These are phyloP conservation scores for Plasmodium vinckei DNA, from an alignment of 169 alveolate species.

Conservation along the genomic window DNA sequence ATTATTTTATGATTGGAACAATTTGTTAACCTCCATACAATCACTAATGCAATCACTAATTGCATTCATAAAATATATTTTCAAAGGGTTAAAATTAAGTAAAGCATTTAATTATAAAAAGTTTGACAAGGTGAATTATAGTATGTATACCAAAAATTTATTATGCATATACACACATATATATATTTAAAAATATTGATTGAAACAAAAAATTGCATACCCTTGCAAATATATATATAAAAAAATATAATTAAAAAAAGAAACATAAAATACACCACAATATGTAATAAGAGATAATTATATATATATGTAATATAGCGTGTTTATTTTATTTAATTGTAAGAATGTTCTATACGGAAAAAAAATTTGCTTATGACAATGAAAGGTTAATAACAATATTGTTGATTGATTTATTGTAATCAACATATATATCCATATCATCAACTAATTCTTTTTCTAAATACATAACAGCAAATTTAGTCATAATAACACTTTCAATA, in stretches of 20 bases:
- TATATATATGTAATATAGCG: not conserved
- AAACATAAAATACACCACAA: not conserved
- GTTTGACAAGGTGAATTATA: too few species aligned
- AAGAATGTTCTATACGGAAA: not conserved
- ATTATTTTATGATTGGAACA: too few species aligned
- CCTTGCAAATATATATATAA: not conserved
- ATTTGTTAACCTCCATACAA: too few species aligned
- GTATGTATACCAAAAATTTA: too few species aligned
- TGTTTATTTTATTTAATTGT: not conserved
- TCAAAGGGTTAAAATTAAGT: too few species aligned
- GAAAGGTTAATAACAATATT: constrained; percentile 58
- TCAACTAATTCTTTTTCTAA: constrained; percentile 59
- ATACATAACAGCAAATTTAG: constrained; percentile 73
- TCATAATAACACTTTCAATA: constrained; percentile 76
- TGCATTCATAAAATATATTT: too few species aligned
- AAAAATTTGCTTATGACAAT: not conserved
- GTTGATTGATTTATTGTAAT: constrained; percentile 10
- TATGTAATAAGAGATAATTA: not conserved
- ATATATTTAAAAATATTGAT: not conserved
- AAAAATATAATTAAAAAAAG: not conserved
- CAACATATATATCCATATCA: constrained; percentile 69
- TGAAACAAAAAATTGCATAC: not conserved
- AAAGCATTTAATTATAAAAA: too few species aligned
- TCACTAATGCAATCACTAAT: too few species aligned
- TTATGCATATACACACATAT: not conserved